Evolutionary conservation across 208 protist genomes (phyloP).

Genomic region (Leishmania major): DNA sequence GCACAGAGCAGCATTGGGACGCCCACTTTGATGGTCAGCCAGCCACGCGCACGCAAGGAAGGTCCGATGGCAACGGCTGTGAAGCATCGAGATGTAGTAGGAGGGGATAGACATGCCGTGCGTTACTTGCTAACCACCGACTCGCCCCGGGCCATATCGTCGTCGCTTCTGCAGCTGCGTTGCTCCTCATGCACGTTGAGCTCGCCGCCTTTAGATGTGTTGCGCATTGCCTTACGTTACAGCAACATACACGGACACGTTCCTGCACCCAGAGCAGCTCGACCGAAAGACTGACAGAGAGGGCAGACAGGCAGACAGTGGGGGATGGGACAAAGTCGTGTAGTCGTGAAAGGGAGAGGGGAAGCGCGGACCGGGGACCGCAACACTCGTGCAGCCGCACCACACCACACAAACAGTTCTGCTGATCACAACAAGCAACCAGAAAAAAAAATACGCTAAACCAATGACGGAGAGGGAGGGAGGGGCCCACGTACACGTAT

Average conservation of each 20-base stretch:
- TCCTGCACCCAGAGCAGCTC: background rate
- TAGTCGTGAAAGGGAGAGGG: background rate
- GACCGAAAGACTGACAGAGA: slow-evolving; percentile 7
- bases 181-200: background rate
- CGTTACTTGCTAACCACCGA: background rate
- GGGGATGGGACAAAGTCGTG: background rate
- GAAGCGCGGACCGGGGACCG: background rate
- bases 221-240: background rate
- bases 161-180: background rate
- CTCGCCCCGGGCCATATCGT: background rate
- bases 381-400: background rate
- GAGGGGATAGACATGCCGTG: background rate
- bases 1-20: background rate
- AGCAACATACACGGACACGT: background rate
- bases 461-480: slow-evolving; percentile 1
- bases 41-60: background rate
- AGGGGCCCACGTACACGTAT: background rate
- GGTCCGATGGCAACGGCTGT: background rate
- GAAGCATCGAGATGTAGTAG: background rate
- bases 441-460: background rate
- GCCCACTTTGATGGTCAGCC: background rate
- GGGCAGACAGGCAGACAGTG: background rate
- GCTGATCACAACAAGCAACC: background rate
- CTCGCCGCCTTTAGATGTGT: background rate
- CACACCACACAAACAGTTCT: background rate